These are phyloP conservation scores for Yamadazyma laniorum DNA, from an alignment of 805 yeast genomes.

Conservation along the genomic window DNA sequence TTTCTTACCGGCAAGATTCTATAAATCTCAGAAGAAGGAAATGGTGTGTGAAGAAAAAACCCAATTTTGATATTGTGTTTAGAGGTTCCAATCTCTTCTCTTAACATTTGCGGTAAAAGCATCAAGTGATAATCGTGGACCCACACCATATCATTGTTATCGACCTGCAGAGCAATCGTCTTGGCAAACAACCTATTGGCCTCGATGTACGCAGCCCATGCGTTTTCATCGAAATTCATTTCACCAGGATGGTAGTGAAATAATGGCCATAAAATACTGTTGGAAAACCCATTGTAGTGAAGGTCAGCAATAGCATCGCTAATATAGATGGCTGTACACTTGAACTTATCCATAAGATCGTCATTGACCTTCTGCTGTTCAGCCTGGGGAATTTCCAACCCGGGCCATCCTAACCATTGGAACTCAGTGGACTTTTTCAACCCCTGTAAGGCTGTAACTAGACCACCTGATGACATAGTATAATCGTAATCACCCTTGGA, in stretches of 20 bases:
- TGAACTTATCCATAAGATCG: slow-evolving; percentile 74
- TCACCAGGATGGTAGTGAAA: slow-evolving; percentile 99
- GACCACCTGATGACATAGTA: slow-evolving; percentile 94
- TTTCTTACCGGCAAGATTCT: slow-evolving; percentile 92
- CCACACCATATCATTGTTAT: slow-evolving; percentile 91
- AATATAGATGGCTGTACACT: slow-evolving; percentile 86
- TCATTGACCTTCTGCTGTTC: slow-evolving; percentile 67
- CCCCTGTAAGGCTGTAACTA: slow-evolving; percentile 94
- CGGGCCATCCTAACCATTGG: slow-evolving; percentile 99
- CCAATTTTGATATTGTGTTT: slow-evolving; percentile 71
- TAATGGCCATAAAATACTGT: slow-evolving; percentile 94
- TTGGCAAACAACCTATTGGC: slow-evolving; percentile 84
- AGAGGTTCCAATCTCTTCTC: slow-evolving; percentile 53
- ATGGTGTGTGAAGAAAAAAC: slow-evolving; percentile 94
- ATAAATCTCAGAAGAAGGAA: slow-evolving; percentile 95
- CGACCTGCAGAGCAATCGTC: slow-evolving; percentile 63
- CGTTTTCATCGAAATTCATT: slow-evolving; percentile 94
- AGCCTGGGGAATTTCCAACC: slow-evolving; percentile 72
- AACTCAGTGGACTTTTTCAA: slow-evolving; percentile 76
- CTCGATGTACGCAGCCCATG: slow-evolving; percentile 97
- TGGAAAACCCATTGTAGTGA: slow-evolving; percentile 94
- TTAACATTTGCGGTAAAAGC: slow-evolving; percentile 87
- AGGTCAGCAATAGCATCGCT: slow-evolving; percentile 89
- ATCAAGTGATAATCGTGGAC: slow-evolving; percentile 97
- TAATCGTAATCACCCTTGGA: slow-evolving; percentile 69